These are phyloP conservation scores for Phytopythium vexans DNA, from an alignment of 352 stramenopile genomes.

Conservation along the genomic window DNA sequence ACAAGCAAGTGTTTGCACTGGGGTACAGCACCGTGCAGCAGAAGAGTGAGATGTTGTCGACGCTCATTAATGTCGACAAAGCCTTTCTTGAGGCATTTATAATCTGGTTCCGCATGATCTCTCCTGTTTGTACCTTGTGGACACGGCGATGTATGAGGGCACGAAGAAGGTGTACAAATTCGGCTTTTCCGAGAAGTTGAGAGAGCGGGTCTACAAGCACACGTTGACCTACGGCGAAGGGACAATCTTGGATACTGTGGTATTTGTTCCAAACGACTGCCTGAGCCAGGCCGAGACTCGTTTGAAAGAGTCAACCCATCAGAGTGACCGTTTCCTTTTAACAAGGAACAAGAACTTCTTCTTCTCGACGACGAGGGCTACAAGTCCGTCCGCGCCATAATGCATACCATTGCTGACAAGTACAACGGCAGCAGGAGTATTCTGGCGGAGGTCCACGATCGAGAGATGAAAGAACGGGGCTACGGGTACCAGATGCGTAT, in stretches of 20 bases:
- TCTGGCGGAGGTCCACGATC: background rate
- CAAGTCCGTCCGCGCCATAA: constrained; percentile 5
- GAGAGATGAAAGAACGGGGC: constrained; percentile 1
- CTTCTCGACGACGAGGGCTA: background rate
- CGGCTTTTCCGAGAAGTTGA: constrained; percentile 3
- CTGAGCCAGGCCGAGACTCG: constrained; percentile 5
- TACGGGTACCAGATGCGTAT: background rate
- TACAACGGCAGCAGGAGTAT: constrained; percentile 3
- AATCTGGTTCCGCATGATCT: constrained; percentile 6
- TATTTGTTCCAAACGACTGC: constrained; percentile 6
- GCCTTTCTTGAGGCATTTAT: constrained; percentile 1
- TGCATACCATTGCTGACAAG: constrained; percentile 8
- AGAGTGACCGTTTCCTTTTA: constrained; percentile 2
- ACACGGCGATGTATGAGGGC: constrained; percentile 7
- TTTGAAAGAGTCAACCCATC: constrained; percentile 1
- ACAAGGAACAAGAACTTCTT: constrained; percentile 4
- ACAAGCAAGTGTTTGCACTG: constrained; percentile 4
- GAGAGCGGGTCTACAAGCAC: constrained; percentile 7
- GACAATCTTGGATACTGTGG: constrained; percentile 3
- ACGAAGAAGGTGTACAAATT: constrained; percentile 13
- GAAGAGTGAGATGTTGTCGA: constrained; percentile 5
- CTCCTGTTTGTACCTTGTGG: constrained; percentile 9
- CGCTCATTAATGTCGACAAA: constrained; percentile 6
- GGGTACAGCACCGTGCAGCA: constrained; percentile 6
- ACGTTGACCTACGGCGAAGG: constrained; percentile 1